Evolutionary conservation across 129 eudicot species (phyloP).

Genomic region (Centaurea solstitialis): DNA sequence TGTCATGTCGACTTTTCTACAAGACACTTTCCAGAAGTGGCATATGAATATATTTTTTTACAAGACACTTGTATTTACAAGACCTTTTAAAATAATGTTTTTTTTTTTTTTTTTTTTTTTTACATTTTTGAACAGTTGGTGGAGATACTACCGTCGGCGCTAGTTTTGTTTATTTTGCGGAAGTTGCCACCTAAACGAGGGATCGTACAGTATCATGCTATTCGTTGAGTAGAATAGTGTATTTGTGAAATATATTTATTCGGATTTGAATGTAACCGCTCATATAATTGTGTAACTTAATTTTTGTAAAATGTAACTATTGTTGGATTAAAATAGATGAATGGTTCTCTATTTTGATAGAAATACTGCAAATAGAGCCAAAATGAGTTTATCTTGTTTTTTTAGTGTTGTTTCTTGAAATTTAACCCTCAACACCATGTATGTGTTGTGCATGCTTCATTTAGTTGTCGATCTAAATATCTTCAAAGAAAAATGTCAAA

Average conservation of each 20-base stretch:
- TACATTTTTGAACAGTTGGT: constrained; percentile 63
- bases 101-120: too few relatives aligned
- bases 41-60: background rate
- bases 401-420: too few relatives aligned
- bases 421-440: too few relatives aligned
- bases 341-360: too few relatives aligned
- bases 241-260: constrained; percentile 10
- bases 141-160: constrained; percentile 83
- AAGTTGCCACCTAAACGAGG: constrained; percentile 93
- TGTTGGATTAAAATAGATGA: background rate
- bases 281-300: background rate
- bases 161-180: constrained; percentile 81
- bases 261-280: background rate
- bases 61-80: background rate
- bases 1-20: background rate
- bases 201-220: constrained; percentile 78
- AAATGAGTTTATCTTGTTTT: too few relatives aligned
- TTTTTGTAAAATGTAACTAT: background rate
- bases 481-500: too few relatives aligned
- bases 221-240: constrained; percentile 49
- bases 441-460: too few relatives aligned
- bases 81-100: background rate
- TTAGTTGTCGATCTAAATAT: too few relatives aligned
- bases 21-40: too few relatives aligned
- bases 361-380: too few relatives aligned